Percentiles rank a stretch among this genome's conserved stretches.
These are phyloP conservation scores for Paxillus rubicundulus DNA, from an alignment of 768 basidiomycete species.

Conservation along the genomic window DNA sequence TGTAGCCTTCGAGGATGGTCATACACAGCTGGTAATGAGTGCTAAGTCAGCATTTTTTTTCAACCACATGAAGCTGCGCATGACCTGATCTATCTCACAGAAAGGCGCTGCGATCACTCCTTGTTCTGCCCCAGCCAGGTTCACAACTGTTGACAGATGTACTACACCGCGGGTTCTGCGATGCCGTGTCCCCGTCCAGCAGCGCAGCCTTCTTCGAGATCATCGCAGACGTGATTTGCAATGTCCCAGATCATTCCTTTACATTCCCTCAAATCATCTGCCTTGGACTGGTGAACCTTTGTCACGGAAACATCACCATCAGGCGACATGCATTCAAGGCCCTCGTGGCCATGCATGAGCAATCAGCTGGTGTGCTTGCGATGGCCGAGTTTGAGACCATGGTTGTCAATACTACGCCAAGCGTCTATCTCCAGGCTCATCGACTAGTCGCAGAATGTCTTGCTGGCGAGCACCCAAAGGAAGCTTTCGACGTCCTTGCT, in stretches of 20 bases:
- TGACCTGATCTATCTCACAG: constrained; percentile 38
- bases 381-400: constrained; percentile 74
- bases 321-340: constrained; percentile 78
- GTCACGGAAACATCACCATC: constrained; percentile 60
- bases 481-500: constrained; percentile 61
- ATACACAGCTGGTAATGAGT: constrained; percentile 46
- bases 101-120: constrained; percentile 70
- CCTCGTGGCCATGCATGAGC: constrained; percentile 69
- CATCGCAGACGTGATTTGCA: constrained; percentile 66
- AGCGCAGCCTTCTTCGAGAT: constrained; percentile 75
- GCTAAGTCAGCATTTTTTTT: constrained; percentile 56
- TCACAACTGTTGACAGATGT: constrained; percentile 59
- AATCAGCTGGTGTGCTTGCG: constrained; percentile 61
- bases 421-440: constrained; percentile 79
- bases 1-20: constrained; percentile 63
- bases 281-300: constrained; percentile 81
- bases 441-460: constrained; percentile 73
- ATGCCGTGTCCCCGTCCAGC: constrained; percentile 53
- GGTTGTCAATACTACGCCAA: constrained; percentile 67
- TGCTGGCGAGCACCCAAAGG: constrained; percentile 70
- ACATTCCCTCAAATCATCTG: constrained; percentile 73
- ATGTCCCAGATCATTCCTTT: constrained; percentile 53
- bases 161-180: constrained; percentile 66
- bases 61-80: not conserved
- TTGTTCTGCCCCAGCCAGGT: constrained; percentile 57